phyloP scores from a whole-genome alignment of 306 rosid genomes.

The Herpetospermum pedunculosum region DNA sequence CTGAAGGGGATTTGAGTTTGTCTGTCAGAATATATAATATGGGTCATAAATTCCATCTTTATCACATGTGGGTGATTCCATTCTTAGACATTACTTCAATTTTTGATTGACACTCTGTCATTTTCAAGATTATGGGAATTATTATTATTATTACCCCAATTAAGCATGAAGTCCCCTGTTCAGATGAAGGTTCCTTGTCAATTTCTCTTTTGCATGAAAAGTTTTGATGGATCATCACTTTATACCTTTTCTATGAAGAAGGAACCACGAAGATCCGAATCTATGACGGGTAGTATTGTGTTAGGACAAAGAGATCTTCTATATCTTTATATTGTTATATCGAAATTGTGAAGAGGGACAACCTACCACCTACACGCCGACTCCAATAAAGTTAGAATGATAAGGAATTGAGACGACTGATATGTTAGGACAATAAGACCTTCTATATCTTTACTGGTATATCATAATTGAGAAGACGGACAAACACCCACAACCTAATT shows the following conservation, averaged over 20 bases:
- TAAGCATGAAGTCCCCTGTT: neutral
- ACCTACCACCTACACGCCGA: too few relatives aligned
- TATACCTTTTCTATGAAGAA: neutral
- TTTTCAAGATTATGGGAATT: neutral
- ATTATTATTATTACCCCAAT: neutral
- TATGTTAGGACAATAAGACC: neutral
- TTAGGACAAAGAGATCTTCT: neutral
- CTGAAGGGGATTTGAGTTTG: conserved; percentile 1
- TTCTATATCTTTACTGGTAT: neutral
- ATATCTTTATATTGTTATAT: neutral
- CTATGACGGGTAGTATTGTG: neutral
- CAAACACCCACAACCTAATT: neutral
- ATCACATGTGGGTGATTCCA: conserved; percentile 9
- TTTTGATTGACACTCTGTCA: conserved; percentile 4
- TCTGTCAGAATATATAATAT: conserved; percentile 12
- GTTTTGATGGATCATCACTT: neutral
- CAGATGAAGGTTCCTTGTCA: neutral
- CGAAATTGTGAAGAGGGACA: neutral
- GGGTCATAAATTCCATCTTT: conserved; percentile 10
- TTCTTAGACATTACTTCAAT: neutral
- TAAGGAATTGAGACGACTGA: neutral
- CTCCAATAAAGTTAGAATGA: neutral
- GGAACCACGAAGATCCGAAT: neutral
- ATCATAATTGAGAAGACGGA: neutral
- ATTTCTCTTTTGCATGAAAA: neutral